Evolutionary conservation across 495 filamentous ascomycete species (phyloP), one percentile per base, ranked within the genome.

Genomic region (Jackrogersella minutella): DNA sequence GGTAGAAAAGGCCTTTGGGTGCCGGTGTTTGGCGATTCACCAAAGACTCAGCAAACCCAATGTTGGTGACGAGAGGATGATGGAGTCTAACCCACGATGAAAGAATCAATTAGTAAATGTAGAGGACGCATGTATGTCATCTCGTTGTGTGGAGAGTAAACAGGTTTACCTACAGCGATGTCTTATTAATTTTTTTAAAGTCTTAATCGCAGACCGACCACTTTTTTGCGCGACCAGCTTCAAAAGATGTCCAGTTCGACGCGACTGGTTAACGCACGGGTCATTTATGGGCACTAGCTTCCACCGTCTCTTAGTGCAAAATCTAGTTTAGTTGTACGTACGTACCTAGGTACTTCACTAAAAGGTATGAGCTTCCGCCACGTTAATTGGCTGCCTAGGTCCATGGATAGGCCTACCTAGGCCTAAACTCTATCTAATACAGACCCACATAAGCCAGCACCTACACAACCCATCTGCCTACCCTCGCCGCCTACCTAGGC

Each of bases 191-290:
- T 55, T 53, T 31, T 33, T 34, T 8, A 22, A 44, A n/a, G n/a
- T n/a, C n/a, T n/a, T n/a, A n/a, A n/a, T n/a, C n/a, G 28, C 34
- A 68, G 54, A 60, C 66, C 50, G 50, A 64, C 43, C 43, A 60
- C 50, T 66, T 68, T 68, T 63, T 63, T 61, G 55, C 60, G 66
- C 60, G 66, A 69, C 60, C 51, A 69, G 60, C 59, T 64, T 69
- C 55, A 17, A 61, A 59, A 53, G 46, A 31, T 43, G 53, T 43
- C 39, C 31, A 46, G 50, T 61, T 46, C 44, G 59, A 69, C 66
- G 66, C 66, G 66, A 64, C 61, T 57, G 60, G 55, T 34, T 46
- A 24, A 33, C 24, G 41, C 52, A 57, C 41, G n/a, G 50, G 36
- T 40, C 59, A 62, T 26, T 17, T 9, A 6, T 5, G 5, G 44